Conservation (phyloP, 208 protist genomes). For the Trypanosoma scelopori region DNA sequence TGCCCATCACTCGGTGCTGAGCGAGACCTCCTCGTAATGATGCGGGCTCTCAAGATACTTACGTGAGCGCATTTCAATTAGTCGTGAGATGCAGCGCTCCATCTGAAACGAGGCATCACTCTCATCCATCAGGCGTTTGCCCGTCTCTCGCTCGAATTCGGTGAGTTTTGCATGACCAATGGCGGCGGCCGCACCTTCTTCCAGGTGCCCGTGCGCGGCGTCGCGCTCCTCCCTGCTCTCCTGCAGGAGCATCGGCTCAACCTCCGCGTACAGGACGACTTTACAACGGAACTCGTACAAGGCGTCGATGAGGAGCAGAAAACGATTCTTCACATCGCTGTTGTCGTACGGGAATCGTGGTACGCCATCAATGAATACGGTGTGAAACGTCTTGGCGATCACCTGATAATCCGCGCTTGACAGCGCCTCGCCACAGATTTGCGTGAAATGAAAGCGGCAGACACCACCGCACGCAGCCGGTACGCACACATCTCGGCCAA, state of each 20-base stretch:
- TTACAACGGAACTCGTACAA: conserved; percentile 88
- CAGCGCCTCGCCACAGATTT: conserved; percentile 71
- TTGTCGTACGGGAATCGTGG: conserved; percentile 74
- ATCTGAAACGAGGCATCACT: conserved; percentile 85
- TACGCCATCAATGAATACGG: conserved; percentile 84
- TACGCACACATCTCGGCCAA: conserved; percentile 79
- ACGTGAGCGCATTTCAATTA: conserved; percentile 88
- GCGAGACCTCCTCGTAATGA: conserved; percentile 41
- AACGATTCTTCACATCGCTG: conserved; percentile 83
- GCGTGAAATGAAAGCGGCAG: conserved; percentile 80
- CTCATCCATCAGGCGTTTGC: conserved; percentile 62
- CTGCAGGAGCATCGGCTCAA: conserved; percentile 56
- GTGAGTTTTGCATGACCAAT: conserved; percentile 48
- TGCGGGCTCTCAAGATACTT: conserved; percentile 83
- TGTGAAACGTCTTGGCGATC: conserved; percentile 87
- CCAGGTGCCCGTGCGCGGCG: neutral
- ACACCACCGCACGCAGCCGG: conserved; percentile 63
- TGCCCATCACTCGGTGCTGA: conserved; percentile 22
- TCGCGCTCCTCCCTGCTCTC: conserved; percentile 34
- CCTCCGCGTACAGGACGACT: conserved; percentile 69
- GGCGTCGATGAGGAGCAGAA: conserved; percentile 88
- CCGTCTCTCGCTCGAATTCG: conserved; percentile 72
- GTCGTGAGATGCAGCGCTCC: conserved; percentile 79
- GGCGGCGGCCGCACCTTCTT: conserved; percentile 17
- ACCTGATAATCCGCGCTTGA: conserved; percentile 85